Percentiles rank a stretch among this genome's conserved stretches.
Evolutionary conservation across 257 asterid genomes (phyloP).

Genomic region (Cinchona pubescens): DNA sequence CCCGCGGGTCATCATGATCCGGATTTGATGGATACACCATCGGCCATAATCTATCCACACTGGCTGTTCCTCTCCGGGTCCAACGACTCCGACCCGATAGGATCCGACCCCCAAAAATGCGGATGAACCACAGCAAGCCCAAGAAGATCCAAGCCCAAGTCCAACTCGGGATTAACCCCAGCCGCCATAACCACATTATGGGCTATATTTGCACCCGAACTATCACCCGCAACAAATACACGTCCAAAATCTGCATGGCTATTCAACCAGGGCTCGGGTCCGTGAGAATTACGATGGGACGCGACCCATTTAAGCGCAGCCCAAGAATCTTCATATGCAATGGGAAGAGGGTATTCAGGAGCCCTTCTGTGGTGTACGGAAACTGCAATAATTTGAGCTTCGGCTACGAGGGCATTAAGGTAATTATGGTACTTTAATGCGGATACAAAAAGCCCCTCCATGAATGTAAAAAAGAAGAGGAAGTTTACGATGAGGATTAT

Average conservation of each 20-base stretch:
- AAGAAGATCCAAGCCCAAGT: slow-evolving; percentile 24
- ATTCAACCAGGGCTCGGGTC: slow-evolving; percentile 36
- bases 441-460: slow-evolving; percentile 47
- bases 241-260: slow-evolving; percentile 31
- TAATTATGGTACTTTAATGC: slow-evolving; percentile 32
- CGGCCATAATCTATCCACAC: slow-evolving; percentile 22
- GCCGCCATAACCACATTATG: slow-evolving; percentile 40
- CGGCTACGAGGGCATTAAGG: slow-evolving; percentile 38
- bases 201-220: slow-evolving; percentile 42
- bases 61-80: slow-evolving; percentile 19
- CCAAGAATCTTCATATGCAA: slow-evolving; percentile 40
- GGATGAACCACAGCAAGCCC: slow-evolving; percentile 37
- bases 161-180: slow-evolving; percentile 26
- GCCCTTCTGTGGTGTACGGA: slow-evolving; percentile 42
- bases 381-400: slow-evolving; percentile 39
- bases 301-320: slow-evolving; percentile 43
- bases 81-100: slow-evolving; percentile 23
- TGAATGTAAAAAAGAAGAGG: slow-evolving; percentile 44
- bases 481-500: slow-evolving; percentile 24
- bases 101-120: slow-evolving; percentile 33
- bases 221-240: slow-evolving; percentile 36
- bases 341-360: slow-evolving; percentile 44
- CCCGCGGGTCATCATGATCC: slow-evolving; percentile 27
- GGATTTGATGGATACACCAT: slow-evolving; percentile 26
- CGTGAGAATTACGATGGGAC: slow-evolving; percentile 28